A percentile compares a stretch with the other conserved stretches of the same genome.
Conservation (phyloP, 441 rosid genomes). For the Adansonia grandidieri region DNA sequence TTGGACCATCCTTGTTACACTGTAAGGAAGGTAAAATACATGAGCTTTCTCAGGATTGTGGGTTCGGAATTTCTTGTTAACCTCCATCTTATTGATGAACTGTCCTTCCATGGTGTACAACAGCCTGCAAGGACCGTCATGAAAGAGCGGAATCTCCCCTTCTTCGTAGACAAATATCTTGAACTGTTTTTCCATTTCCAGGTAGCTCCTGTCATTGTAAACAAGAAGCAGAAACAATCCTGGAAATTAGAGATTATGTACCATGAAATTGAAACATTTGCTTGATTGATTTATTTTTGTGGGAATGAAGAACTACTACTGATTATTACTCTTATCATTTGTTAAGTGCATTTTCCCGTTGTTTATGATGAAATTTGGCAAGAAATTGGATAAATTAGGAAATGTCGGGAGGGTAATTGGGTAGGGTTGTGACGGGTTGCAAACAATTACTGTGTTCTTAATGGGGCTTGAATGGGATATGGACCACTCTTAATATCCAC, state of each 20-base stretch:
- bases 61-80: slow-evolving; percentile 52
- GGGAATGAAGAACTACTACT: too few species aligned
- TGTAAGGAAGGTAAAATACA: slow-evolving; percentile 73
- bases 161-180: slow-evolving; percentile 76
- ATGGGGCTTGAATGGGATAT: too few species aligned
- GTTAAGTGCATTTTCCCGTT: too few species aligned
- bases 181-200: slow-evolving; percentile 86
- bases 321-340: too few species aligned
- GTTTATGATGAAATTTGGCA: too few species aligned
- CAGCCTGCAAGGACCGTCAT: slow-evolving; percentile 88
- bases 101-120: slow-evolving; percentile 86
- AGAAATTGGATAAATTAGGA: too few species aligned
- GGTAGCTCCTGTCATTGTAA: slow-evolving; percentile 64
- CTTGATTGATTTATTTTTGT: too few species aligned
- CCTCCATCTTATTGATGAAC: slow-evolving; percentile 70
- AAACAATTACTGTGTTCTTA: too few species aligned
- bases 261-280: too few species aligned
- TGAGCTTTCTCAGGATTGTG: slow-evolving; percentile 72
- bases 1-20: slow-evolving; percentile 72
- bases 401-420: too few species aligned
- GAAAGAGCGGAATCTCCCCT: slow-evolving; percentile 87
- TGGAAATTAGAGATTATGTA: background rate
- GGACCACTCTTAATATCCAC: too few species aligned
- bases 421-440: too few species aligned
- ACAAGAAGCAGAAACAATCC: background rate